A percentile compares a stretch with the other conserved stretches of the same genome.
Conservation (phyloP, 202 grass and related monocot species). For the Eragrostis tef region DNA sequence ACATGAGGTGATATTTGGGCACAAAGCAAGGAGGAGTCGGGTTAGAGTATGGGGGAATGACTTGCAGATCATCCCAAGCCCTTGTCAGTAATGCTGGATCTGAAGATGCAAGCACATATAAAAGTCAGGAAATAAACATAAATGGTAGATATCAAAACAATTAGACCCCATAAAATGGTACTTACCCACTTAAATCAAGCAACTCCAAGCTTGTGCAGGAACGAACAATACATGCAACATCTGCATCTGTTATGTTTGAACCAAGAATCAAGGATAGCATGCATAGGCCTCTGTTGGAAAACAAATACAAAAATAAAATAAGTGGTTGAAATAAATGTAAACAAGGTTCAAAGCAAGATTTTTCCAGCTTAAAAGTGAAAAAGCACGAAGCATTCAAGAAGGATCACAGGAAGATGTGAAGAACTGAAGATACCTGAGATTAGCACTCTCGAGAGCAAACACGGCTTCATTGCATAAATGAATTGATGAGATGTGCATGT, state of each 20-base stretch:
- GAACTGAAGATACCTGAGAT: constrained; percentile 68
- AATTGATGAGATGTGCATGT: constrained; percentile 71
- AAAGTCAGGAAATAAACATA: constrained; percentile 14
- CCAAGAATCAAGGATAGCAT: constrained; percentile 82
- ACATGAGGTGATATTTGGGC: constrained; percentile 89
- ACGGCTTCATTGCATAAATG: constrained; percentile 75
- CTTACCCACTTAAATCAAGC: constrained; percentile 93
- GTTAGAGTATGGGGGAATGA: constrained; percentile 67
- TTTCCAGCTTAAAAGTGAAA: not conserved
- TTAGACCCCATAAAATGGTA: not conserved
- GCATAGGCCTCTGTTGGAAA: constrained; percentile 62
- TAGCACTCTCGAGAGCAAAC: constrained; percentile 70
- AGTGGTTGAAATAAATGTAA: constrained; percentile 21
- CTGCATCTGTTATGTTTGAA: constrained; percentile 90
- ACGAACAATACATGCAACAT: constrained; percentile 82
- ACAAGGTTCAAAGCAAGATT: constrained; percentile 16
- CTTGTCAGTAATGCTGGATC: constrained; percentile 87
- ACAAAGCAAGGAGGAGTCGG: constrained; percentile 63
- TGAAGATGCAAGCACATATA: constrained; percentile 43
- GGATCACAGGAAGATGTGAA: not conserved
- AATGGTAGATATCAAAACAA: constrained; percentile 5
- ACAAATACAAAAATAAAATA: constrained; percentile 1
- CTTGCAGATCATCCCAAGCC: constrained; percentile 81
- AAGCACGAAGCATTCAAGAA: constrained; percentile 4
- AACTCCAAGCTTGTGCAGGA: constrained; percentile 70